These are phyloP conservation scores for Sclerotinia sclerotiorum DNA, from an alignment of 2,329 filamentous ascomycete species.

Conservation along the genomic window DNA sequence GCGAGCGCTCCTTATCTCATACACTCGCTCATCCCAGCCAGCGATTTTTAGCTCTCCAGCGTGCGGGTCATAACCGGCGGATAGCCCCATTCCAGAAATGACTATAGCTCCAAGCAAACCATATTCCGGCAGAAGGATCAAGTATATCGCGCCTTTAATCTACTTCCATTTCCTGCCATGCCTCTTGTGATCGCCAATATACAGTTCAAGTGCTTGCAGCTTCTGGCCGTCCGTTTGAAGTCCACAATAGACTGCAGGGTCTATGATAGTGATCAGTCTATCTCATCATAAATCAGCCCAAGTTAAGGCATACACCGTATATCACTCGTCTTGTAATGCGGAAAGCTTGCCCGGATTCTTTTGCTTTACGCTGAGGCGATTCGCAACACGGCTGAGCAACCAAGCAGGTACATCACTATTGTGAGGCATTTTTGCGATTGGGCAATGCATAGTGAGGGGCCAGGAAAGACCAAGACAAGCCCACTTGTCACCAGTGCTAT, in stretches of 20 bases:
- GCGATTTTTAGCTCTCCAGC: background rate
- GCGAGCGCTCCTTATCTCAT: background rate
- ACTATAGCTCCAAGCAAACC: background rate
- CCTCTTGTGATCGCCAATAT: background rate
- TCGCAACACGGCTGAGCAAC: too few relatives aligned
- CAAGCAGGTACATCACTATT: too few relatives aligned
- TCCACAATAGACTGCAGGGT: background rate
- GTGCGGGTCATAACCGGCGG: background rate
- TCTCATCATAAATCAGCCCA: too few relatives aligned
- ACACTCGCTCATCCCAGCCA: background rate
- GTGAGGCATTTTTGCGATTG: too few relatives aligned
- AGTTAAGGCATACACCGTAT: too few relatives aligned
- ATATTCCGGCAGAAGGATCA: background rate
- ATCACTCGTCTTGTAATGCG: too few relatives aligned
- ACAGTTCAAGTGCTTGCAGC: background rate
- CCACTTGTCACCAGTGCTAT: background rate
- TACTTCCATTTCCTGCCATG: background rate
- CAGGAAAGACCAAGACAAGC: too few relatives aligned
- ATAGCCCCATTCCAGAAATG: background rate
- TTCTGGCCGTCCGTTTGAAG: background rate
- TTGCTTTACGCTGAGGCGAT: too few relatives aligned
- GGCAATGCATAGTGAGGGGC: too few relatives aligned
- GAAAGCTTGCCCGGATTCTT: too few relatives aligned
- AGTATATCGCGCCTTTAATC: background rate
- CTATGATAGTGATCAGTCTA: background rate